Base-by-base conservation (phyloP, 2,329 filamentous ascomycete genomes). In the Pseudocercospora fuligena region DNA sequence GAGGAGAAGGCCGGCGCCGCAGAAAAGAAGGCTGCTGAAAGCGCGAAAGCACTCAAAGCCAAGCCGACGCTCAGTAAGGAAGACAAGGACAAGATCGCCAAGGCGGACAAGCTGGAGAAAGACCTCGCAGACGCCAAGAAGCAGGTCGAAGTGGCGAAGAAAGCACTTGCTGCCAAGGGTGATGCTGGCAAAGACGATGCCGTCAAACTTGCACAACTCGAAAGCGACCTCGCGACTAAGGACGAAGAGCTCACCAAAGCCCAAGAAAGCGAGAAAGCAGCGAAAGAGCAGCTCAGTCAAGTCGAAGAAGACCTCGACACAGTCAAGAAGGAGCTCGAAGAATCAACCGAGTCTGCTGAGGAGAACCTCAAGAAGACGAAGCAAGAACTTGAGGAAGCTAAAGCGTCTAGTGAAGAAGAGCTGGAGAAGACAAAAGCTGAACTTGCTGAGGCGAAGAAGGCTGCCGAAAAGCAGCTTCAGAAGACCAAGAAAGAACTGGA, bases 331-430 rank as follows among this genome's bases (percentile, higher is more conserved):
- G 61, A 66, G 36, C 63, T 66, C 5, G 40, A 68, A 21, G 58
- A 54, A 27, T 56, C 46, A 19, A 61, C 57, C 25, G 61, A 57
- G 43, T 63, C 57, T 21, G 68, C 66, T 1, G 66, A 69, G 61
- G 54, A 67, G 23, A 64, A 68, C 31, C 57, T 71, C n/a, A 47
- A 60, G 6, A 68, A 66, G 40, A 64, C 66, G 11, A 63, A 68
- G 23, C 40, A 29, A 1, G 65, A 70, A 29, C 58, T 69, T 31
- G 56, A 63, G 33, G 63, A 59, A 16, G 47, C 59, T 6, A 57
- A 63, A 12, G 49, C 66, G 43, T 61, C 25, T 31, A 14, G 12
- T 23, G 51, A 56, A 31, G 25, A 27, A 11, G 12, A 65, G n/a
- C 61, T 70, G 8, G 46, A 59, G 1, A 66, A 27, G 11, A 29